phyloP scores from a whole-genome alignment of 805 yeast genomes.

The Sungouiozyma ichnusensis region DNA sequence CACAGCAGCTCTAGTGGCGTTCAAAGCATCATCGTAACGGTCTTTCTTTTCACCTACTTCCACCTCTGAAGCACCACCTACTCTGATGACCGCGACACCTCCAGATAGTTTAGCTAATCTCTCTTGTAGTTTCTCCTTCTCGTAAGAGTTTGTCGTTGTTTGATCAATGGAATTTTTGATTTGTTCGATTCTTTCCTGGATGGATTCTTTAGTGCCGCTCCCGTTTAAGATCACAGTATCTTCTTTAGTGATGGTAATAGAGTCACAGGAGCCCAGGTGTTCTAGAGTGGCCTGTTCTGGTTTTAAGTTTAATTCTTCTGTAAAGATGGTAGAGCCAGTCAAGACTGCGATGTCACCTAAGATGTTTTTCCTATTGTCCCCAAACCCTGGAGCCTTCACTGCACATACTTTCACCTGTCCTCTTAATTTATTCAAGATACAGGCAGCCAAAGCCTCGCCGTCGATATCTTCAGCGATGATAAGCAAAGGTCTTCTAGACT shows the following conservation, averaged over 20 bases:
- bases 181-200: conserved; percentile 84
- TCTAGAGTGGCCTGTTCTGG: conserved; percentile 91
- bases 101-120: conserved; percentile 94
- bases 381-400: conserved; percentile 98
- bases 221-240: conserved; percentile 93
- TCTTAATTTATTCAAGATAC: conserved; percentile 92
- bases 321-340: conserved; percentile 77
- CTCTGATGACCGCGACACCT: conserved; percentile 96
- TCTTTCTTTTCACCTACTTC: conserved; percentile 99
- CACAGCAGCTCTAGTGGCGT: conserved; percentile 98
- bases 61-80: conserved; percentile 94
- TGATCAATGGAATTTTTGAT: conserved; percentile 75
- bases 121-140: conserved; percentile 93
- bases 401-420: conserved; percentile 97
- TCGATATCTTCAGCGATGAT: conserved; percentile 93
- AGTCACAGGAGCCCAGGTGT: conserved; percentile 82
- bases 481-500: conserved; percentile 83
- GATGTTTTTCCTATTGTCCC: conserved; percentile 95
- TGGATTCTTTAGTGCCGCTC: conserved; percentile 72
- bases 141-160: conserved; percentile 69
- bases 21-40: conserved; percentile 95
- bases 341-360: conserved; percentile 91
- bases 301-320: conserved; percentile 90
- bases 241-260: conserved; percentile 87
- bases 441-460: conserved; percentile 97